Evolutionary conservation across 2,329 filamentous ascomycete species (phyloP).

Genomic region (Westerdykella aurantiaca): DNA sequence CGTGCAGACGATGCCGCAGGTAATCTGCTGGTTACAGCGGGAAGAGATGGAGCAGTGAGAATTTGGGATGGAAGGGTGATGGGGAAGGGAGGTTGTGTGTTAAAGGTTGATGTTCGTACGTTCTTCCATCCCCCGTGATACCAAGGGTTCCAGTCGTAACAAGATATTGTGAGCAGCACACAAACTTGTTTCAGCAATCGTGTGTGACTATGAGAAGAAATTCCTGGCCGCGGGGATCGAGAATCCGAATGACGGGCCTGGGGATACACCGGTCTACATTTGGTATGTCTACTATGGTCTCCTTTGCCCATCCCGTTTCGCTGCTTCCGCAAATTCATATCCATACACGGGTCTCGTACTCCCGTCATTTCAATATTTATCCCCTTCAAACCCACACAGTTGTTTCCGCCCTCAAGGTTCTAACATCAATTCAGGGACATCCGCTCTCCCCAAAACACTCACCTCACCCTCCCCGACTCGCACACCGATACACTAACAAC

Average conservation of each 20-base stretch:
- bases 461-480: constrained; percentile 41
- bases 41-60: constrained; percentile 62
- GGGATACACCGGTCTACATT: constrained; percentile 34
- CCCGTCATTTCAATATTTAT: constrained; percentile 3
- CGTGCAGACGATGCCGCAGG: constrained; percentile 48
- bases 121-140: neutral
- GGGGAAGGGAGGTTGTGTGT: constrained; percentile 38
- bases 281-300: constrained; percentile 20
- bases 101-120: constrained; percentile 32
- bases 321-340: neutral
- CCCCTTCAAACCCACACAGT: neutral
- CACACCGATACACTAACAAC: constrained; percentile 57
- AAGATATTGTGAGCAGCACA: constrained; percentile 35
- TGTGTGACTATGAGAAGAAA: constrained; percentile 52
- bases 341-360: constrained; percentile 1
- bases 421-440: constrained; percentile 33
- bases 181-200: constrained; percentile 58
- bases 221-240: constrained; percentile 69
- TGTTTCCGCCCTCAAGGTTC: neutral
- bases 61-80: constrained; percentile 60
- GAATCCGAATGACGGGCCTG: constrained; percentile 49
- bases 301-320: neutral
- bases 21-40: constrained; percentile 60
- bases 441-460: constrained; percentile 34
- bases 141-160: neutral